Conservation (phyloP, 2,329 filamentous ascomycete genomes). For the Fonsecaea monophora region DNA sequence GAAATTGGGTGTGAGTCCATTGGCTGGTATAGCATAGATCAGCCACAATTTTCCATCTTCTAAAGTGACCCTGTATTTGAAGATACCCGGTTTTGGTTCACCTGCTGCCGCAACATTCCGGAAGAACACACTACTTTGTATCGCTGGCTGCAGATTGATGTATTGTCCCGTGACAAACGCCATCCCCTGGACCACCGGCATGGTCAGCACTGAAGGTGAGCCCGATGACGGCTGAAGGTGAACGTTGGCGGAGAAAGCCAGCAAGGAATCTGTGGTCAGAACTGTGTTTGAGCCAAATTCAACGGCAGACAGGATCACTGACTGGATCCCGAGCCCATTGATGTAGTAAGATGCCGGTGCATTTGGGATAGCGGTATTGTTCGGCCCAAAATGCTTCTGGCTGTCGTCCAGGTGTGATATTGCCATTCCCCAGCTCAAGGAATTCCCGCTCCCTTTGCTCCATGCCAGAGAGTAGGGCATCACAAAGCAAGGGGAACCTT, state of each 20-base stretch:
- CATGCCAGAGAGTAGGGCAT: constrained; percentile 76
- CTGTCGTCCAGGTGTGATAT: constrained; percentile 74
- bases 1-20: constrained; percentile 67
- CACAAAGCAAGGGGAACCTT: constrained; percentile 72
- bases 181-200: constrained; percentile 89
- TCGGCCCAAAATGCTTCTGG: constrained; percentile 70
- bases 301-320: constrained; percentile 76
- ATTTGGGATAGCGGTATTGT: constrained; percentile 59
- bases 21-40: constrained; percentile 72
- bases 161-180: constrained; percentile 83
- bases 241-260: constrained; percentile 68
- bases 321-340: constrained; percentile 82
- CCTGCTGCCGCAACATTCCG: constrained; percentile 64
- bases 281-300: constrained; percentile 71
- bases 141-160: constrained; percentile 69
- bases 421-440: constrained; percentile 76
- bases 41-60: constrained; percentile 79
- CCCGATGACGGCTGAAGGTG: constrained; percentile 66
- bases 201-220: constrained; percentile 68
- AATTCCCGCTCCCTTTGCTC: constrained; percentile 67
- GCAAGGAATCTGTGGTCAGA: constrained; percentile 60
- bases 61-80: constrained; percentile 77
- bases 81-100: constrained; percentile 66
- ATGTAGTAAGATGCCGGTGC: constrained; percentile 73
- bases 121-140: constrained; percentile 79